These are phyloP conservation scores for Pestalotiopsis sp. DNA, from an alignment of 2,329 filamentous ascomycete genomes.

Conservation along the genomic window DNA sequence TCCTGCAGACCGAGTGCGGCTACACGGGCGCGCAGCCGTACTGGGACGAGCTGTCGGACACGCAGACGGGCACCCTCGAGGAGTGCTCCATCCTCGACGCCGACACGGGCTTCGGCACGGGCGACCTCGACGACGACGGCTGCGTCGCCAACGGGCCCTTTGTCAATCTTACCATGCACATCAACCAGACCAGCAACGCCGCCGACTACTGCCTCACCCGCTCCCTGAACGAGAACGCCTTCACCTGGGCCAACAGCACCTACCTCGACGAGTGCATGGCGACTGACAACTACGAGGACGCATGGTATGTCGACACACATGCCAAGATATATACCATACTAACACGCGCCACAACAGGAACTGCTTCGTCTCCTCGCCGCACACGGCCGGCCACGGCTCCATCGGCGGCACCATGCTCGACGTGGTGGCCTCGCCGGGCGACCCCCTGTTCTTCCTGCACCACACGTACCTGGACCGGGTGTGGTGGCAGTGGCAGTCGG, in stretches of 20 bases:
- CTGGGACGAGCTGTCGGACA: slow-evolving; percentile 4
- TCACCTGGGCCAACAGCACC: slow-evolving; percentile 2
- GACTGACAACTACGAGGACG: slow-evolving; percentile 9
- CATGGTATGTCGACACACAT: slow-evolving; percentile 9
- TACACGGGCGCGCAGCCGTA: slow-evolving; percentile 11
- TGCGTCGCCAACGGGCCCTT: slow-evolving; percentile 9
- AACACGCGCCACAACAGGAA: slow-evolving; percentile 7
- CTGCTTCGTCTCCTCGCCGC: slow-evolving; percentile 3
- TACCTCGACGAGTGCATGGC: slow-evolving; percentile 10
- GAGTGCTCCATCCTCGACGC: slow-evolving; percentile 20
- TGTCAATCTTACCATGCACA: slow-evolving; percentile 1
- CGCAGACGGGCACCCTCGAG: slow-evolving; percentile 17
- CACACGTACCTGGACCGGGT: slow-evolving; percentile 31
- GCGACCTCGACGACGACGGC: slow-evolving; percentile 19
- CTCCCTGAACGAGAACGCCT: not conserved
- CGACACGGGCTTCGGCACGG: slow-evolving; percentile 18
- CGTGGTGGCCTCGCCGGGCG: slow-evolving; percentile 32
- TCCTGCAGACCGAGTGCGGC: slow-evolving; percentile 12
- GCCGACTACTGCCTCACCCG: slow-evolving; percentile 10
- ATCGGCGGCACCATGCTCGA: slow-evolving; percentile 13
- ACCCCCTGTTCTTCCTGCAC: slow-evolving; percentile 34
- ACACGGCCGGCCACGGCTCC: not conserved
- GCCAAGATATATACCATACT: not conserved
- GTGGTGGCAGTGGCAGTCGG: slow-evolving; percentile 33
- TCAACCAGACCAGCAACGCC: slow-evolving; percentile 15